Evolutionary conservation across 192 early-diverging fungal genomes (phyloP).

Genomic region (Irineochytrium annulatum): DNA sequence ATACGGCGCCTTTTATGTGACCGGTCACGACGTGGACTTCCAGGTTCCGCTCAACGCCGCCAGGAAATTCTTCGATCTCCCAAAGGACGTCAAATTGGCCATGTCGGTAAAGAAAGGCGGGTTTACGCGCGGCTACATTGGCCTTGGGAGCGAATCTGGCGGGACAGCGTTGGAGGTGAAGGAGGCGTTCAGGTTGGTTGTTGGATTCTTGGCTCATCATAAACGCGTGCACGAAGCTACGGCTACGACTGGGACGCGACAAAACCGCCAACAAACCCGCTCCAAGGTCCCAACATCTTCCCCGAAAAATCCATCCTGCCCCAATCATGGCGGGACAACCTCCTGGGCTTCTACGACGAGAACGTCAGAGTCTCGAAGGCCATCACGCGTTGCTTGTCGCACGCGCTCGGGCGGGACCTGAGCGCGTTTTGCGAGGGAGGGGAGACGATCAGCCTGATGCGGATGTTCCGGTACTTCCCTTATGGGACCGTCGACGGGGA

Average conservation of each 20-base stretch:
- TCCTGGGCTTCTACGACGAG: conserved; percentile 34
- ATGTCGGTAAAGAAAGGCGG: conserved; percentile 39
- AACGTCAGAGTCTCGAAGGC: conserved; percentile 36
- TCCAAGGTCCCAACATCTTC: conserved; percentile 55
- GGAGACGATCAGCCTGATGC: conserved; percentile 53
- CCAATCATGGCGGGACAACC: conserved; percentile 8
- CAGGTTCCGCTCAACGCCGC: neutral
- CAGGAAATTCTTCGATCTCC: conserved; percentile 29
- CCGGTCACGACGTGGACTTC: neutral
- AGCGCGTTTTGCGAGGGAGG: conserved; percentile 27
- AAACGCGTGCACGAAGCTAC: no score
- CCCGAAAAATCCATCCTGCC: conserved; percentile 22
- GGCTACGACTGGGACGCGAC: conserved; percentile 38
- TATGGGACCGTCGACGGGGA: neutral
- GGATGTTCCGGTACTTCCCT: conserved; percentile 55
- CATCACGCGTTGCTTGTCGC: conserved; percentile 36
- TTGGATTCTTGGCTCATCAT: no score
- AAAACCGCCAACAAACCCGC: conserved; percentile 30
- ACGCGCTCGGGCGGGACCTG: conserved; percentile 24
- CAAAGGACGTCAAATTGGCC: conserved; percentile 20
- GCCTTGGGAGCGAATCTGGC: conserved; percentile 46
- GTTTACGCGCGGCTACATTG: conserved; percentile 44
- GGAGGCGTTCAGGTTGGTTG: conserved; percentile 58
- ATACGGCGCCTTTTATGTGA: neutral
- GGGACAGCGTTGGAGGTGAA: conserved; percentile 53